Evolutionary conservation across 441 rosid species (phyloP).

Genomic region (Gossypium trilobum): DNA sequence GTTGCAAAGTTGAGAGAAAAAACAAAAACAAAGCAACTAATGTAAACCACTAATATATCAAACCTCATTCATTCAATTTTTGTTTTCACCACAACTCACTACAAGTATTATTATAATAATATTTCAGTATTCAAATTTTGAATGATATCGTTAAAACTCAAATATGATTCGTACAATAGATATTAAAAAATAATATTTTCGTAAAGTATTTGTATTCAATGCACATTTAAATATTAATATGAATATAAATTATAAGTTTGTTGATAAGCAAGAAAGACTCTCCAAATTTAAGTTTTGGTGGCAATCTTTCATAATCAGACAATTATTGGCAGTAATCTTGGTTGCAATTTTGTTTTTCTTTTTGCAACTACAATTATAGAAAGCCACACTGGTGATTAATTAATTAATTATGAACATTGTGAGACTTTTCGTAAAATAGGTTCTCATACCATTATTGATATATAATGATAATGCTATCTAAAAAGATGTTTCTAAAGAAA

Average conservation of each 20-base stretch:
- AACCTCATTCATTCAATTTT: not conserved
- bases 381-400: not conserved
- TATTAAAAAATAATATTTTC: too few species aligned
- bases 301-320: not conserved
- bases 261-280: conserved; percentile 4
- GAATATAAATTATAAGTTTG: not conserved
- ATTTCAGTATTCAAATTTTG: too few species aligned
- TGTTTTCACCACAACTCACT: not conserved
- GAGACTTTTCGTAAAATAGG: not conserved
- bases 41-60: not conserved
- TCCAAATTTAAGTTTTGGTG: not conserved
- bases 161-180: too few species aligned
- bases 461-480: not conserved
- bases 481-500: not conserved
- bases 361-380: conserved; percentile 1
- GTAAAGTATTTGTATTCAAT: too few species aligned
- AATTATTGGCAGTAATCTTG: not conserved
- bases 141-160: too few species aligned
- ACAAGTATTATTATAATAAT: not conserved
- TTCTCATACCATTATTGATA: not conserved
- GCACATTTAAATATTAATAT: too few species aligned
- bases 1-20: not conserved
- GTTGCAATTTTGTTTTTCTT: too few species aligned
- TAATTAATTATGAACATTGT: not conserved
- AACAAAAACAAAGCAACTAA: not conserved